phyloP scores from a whole-genome alignment of 441 rosid species.

The Pelargonium australe region DNA sequence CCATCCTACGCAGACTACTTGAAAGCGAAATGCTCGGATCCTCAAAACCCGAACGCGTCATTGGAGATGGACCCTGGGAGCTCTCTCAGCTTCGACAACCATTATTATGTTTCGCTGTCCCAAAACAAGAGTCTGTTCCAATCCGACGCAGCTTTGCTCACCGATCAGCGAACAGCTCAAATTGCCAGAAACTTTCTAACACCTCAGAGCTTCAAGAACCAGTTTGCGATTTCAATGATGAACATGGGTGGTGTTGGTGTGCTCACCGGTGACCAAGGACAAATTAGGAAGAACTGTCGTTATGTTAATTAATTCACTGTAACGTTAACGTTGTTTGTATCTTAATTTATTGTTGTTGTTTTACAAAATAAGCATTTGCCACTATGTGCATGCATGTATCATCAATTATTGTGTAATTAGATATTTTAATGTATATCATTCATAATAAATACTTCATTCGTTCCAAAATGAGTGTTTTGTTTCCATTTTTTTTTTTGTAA shows the following conservation, averaged over 20 bases:
- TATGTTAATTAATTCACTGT: conserved; percentile 8
- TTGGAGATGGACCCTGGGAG: not conserved
- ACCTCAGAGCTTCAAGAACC: conserved; percentile 15
- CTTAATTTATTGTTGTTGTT: not conserved
- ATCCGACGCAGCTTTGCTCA: conserved; percentile 25
- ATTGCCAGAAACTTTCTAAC: conserved; percentile 10
- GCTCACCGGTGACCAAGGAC: conserved; percentile 20
- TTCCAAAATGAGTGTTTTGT: no score
- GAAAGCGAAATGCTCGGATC: not conserved
- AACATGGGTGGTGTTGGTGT: conserved; percentile 26
- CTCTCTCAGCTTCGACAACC: not conserved
- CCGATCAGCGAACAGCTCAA: not conserved
- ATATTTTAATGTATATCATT: no score
- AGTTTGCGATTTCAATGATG: conserved; percentile 22
- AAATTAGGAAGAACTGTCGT: conserved; percentile 26
- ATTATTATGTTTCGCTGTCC: not conserved
- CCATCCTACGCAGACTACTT: conserved; percentile 12
- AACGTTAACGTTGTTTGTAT: not conserved
- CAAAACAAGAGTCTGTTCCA: conserved; percentile 5
- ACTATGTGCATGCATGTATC: no score
- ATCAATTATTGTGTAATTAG: no score
- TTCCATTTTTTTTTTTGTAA: no score
- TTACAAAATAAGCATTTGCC: not conserved
- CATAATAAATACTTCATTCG: no score
- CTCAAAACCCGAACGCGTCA: not conserved